These are phyloP conservation scores for Candida suzukii DNA, from an alignment of 805 yeast species.

Conservation along the genomic window DNA sequence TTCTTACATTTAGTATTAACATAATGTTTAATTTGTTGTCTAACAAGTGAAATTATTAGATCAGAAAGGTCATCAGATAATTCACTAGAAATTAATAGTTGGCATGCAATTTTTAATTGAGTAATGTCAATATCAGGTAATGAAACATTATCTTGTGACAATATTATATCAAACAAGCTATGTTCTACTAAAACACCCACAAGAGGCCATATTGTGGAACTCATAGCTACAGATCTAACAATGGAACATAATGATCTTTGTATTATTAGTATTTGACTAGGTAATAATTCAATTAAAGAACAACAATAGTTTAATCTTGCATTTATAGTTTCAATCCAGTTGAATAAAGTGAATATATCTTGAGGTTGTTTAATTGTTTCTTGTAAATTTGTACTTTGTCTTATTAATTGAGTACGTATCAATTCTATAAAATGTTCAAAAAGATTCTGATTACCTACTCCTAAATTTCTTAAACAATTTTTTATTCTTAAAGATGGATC, in stretches of 20 bases:
- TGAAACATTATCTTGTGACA: not conserved
- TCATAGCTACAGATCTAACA: constrained; percentile 10
- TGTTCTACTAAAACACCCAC: constrained; percentile 9
- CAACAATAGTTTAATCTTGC: constrained; percentile 8
- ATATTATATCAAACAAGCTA: constrained; percentile 7
- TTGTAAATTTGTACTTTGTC: constrained; percentile 5
- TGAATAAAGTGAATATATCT: constrained; percentile 5
- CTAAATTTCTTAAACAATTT: constrained; percentile 11
- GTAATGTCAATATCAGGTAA: not conserved
- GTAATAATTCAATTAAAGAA: constrained; percentile 5
- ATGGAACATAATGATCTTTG: constrained; percentile 16
- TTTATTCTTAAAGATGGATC: constrained; percentile 18
- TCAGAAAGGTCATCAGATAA: constrained; percentile 17
- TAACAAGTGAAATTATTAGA: constrained; percentile 30
- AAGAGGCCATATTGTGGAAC: constrained; percentile 4
- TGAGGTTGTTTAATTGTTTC: not conserved
- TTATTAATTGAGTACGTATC: constrained; percentile 11
- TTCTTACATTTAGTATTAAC: constrained; percentile 24
- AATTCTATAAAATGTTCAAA: constrained; percentile 9
- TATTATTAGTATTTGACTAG: constrained; percentile 10
- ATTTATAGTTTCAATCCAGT: constrained; percentile 9
- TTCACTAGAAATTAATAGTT: not conserved
- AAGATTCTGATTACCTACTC: constrained; percentile 9
- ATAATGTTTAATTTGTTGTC: constrained; percentile 26
- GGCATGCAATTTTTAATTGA: not conserved